phyloP scores from a whole-genome alignment of 495 filamentous ascomycete species.

The Pyrenopolyporus hunteri region DNA sequence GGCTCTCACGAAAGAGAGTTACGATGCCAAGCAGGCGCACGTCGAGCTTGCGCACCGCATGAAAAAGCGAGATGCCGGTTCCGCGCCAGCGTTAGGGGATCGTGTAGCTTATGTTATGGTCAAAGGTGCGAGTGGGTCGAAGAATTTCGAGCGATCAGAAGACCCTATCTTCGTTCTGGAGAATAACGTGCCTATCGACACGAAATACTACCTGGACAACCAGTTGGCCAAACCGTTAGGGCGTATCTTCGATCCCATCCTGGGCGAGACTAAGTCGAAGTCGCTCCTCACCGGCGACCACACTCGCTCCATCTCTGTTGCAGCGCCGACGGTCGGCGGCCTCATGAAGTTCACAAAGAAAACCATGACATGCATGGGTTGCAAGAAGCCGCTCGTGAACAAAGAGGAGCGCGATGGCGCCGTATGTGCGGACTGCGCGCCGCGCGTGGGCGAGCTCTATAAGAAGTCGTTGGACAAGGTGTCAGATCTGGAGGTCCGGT shows the following conservation, averaged over 20 bases:
- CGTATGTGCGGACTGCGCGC: slow-evolving; percentile 83
- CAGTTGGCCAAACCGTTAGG: slow-evolving; percentile 93
- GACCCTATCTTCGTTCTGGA: slow-evolving; percentile 97
- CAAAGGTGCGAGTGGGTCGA: slow-evolving; percentile 84
- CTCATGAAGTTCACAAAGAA: slow-evolving; percentile 99
- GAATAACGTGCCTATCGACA: slow-evolving; percentile 97
- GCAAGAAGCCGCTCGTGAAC: slow-evolving; percentile 88
- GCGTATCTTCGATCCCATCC: slow-evolving; percentile 96
- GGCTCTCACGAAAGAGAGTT: slow-evolving; percentile 82
- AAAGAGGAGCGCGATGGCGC: slow-evolving; percentile 83
- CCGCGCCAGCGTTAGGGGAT: slow-evolving; percentile 91
- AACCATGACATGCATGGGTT: slow-evolving; percentile 97
- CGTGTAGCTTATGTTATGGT: slow-evolving; percentile 98
- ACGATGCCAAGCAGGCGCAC: slow-evolving; percentile 90
- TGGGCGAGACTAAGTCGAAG: slow-evolving; percentile 87
- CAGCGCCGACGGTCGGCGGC: slow-evolving; percentile 85
- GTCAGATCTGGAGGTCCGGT: slow-evolving; percentile 89
- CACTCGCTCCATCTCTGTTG: slow-evolving; percentile 88
- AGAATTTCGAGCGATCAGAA: slow-evolving; percentile 94
- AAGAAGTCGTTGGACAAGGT: slow-evolving; percentile 87
- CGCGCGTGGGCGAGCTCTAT: slow-evolving; percentile 90
- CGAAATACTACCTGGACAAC: slow-evolving; percentile 98
- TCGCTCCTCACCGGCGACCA: slow-evolving; percentile 87
- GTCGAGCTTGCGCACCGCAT: slow-evolving; percentile 93
- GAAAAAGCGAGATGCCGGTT: slow-evolving; percentile 94